Evolutionary conservation across 2,329 filamentous ascomycete genomes (phyloP).

Genomic region (Penicillium sp.): DNA sequence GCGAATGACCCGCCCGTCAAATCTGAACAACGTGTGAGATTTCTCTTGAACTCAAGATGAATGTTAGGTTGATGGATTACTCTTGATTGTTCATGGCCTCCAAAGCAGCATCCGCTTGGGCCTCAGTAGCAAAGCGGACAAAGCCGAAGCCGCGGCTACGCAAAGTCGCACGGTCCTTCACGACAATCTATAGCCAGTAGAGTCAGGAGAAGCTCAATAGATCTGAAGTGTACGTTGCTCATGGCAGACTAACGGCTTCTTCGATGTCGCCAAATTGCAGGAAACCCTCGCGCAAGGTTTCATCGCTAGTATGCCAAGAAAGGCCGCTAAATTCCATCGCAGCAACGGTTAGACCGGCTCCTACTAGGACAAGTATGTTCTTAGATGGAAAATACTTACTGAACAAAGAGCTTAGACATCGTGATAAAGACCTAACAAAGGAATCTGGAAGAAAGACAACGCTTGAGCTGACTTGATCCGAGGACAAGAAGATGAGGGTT

Average conservation of each 20-base stretch:
- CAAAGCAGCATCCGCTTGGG: constrained; percentile 46
- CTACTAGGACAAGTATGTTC: neutral
- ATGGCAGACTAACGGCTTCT: constrained; percentile 75
- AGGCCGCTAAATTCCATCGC: constrained; percentile 66
- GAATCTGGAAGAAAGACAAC: neutral
- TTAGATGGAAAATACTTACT: constrained; percentile 58
- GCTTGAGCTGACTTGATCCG: constrained; percentile 1
- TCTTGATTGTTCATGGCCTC: constrained; percentile 57
- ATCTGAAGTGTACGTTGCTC: neutral
- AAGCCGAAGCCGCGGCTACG: constrained; percentile 98
- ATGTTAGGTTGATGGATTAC: constrained; percentile 55
- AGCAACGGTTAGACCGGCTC: neutral
- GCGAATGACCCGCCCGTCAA: constrained; percentile 90
- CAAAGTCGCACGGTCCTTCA: constrained; percentile 95
- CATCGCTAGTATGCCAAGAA: constrained; percentile 96
- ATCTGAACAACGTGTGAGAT: constrained; percentile 54
- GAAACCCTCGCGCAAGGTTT: constrained; percentile 83
- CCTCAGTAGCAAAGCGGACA: constrained; percentile 69
- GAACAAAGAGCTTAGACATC: constrained; percentile 95
- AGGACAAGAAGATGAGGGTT: neutral
- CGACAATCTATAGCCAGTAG: constrained; percentile 69
- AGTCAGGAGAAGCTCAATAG: constrained; percentile 14
- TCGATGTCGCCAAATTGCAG: constrained; percentile 87
- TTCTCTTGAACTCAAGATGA: constrained; percentile 17
- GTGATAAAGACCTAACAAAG: constrained; percentile 4